phyloP scores from a whole-genome alignment of 148 eudicot species.

The Nyssa sinensis region DNA sequence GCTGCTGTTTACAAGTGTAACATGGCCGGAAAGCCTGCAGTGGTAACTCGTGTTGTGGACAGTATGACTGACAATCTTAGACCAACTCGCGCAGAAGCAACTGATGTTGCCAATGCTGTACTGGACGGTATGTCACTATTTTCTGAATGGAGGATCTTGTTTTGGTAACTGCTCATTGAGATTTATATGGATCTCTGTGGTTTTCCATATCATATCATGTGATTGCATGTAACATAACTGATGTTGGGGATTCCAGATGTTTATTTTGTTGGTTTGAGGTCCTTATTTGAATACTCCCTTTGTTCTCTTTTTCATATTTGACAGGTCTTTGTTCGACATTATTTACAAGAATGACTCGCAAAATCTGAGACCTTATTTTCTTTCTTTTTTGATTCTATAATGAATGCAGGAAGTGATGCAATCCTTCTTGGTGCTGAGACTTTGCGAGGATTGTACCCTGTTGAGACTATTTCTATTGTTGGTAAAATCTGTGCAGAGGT shows the following conservation, averaged over 20 bases:
- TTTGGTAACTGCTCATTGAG: not conserved
- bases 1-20: conserved; percentile 94
- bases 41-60: conserved; percentile 96
- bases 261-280: not conserved
- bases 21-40: conserved; percentile 97
- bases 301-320: not conserved
- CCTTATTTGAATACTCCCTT: not conserved
- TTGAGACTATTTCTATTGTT: conserved; percentile 72
- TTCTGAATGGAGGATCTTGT: not conserved
- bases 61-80: conserved; percentile 97
- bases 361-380: not conserved
- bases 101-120: conserved; percentile 98
- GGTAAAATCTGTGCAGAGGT: conserved; percentile 89
- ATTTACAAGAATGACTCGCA: not conserved
- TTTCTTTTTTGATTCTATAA: conserved; percentile 10
- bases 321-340: not conserved
- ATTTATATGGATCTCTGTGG: not conserved
- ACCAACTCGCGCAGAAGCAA: conserved; percentile 99
- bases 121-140: conserved; percentile 61
- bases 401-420: conserved; percentile 72
- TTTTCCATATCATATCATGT: not conserved
- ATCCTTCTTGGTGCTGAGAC: conserved; percentile 97
- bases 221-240: not conserved
- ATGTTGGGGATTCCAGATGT: conserved; percentile 1
- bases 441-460: conserved; percentile 77